Conservation (phyloP, 495 filamentous ascomycete genomes). For the Terfezia claveryi region DNA sequence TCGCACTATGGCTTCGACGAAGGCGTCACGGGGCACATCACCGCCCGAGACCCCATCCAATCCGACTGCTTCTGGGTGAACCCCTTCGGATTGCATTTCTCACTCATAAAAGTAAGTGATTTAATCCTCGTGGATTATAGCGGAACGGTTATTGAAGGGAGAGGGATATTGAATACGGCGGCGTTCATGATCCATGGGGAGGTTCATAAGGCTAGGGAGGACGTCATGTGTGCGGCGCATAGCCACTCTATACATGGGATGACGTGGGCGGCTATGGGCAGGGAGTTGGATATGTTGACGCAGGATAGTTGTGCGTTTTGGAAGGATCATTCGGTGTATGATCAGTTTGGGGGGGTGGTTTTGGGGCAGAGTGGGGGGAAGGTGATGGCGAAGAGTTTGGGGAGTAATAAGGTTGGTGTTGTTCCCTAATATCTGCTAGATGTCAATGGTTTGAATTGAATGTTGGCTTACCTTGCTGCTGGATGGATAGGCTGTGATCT, state of each 20-base stretch:
- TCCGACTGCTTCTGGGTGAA: slow-evolving; percentile 59
- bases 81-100: slow-evolving; percentile 52
- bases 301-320: slow-evolving; percentile 53
- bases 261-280: slow-evolving; percentile 43
- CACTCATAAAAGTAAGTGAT: slow-evolving; percentile 44
- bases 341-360: slow-evolving; percentile 49
- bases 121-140: slow-evolving; percentile 46
- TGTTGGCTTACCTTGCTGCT: background rate
- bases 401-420: slow-evolving; percentile 31
- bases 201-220: slow-evolving; percentile 46
- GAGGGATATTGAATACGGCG: slow-evolving; percentile 37
- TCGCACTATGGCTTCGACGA: slow-evolving; percentile 48
- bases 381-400: slow-evolving; percentile 41
- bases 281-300: slow-evolving; percentile 46
- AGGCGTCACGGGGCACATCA: slow-evolving; percentile 27
- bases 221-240: slow-evolving; percentile 52
- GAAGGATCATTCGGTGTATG: slow-evolving; percentile 20
- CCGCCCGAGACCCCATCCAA: slow-evolving; percentile 38
- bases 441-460: background rate
- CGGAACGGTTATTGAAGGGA: slow-evolving; percentile 48
- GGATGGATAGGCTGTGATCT: slow-evolving; percentile 29
- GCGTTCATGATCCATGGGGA: slow-evolving; percentile 46
- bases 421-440: background rate
- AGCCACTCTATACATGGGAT: slow-evolving; percentile 50
- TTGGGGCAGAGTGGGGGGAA: slow-evolving; percentile 46